Percentiles rank a stretch among this genome's conserved stretches.
phyloP scores from a whole-genome alignment of 352 stramenopile species.

The Elongisporangium anandrum region DNA sequence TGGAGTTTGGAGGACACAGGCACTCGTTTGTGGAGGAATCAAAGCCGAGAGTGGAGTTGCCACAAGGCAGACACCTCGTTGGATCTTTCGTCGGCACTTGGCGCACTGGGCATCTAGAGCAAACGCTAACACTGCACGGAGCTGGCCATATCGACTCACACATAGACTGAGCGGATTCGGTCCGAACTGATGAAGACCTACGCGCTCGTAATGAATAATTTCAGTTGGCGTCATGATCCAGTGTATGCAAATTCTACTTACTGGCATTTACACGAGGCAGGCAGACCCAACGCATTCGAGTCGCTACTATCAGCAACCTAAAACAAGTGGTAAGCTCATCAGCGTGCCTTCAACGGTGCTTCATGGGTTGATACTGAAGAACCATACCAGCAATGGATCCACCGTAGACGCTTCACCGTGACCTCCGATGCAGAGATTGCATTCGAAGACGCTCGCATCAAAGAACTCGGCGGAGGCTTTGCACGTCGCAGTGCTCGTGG shows the following conservation, averaged over 20 bases:
- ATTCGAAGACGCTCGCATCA: conserved; percentile 46
- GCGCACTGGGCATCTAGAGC: conserved; percentile 25
- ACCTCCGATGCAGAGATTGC: conserved; percentile 37
- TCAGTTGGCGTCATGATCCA: neutral
- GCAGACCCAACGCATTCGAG: conserved; percentile 16
- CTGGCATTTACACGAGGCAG: conserved; percentile 39
- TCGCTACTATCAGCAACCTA: conserved; percentile 30
- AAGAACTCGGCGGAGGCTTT: conserved; percentile 43
- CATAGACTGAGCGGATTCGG: conserved; percentile 17
- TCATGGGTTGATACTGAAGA: no score
- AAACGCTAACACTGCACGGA: conserved; percentile 46
- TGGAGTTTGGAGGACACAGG: conserved; percentile 30
- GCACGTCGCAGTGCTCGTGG: conserved; percentile 14
- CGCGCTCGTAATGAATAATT: neutral
- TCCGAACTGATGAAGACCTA: conserved; percentile 17
- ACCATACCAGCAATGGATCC: conserved; percentile 35
- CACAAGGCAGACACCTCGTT: conserved; percentile 48
- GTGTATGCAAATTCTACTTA: no score
- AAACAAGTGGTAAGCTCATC: neutral
- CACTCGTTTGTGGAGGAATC: conserved; percentile 33
- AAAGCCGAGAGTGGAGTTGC: conserved; percentile 52
- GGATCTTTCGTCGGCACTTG: conserved; percentile 40
- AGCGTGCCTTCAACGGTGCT: no score
- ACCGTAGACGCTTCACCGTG: conserved; percentile 24
- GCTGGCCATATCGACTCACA: conserved; percentile 64